phyloP scores from a whole-genome alignment of 805 yeast genomes.

The Kazachstania taianensis region DNA sequence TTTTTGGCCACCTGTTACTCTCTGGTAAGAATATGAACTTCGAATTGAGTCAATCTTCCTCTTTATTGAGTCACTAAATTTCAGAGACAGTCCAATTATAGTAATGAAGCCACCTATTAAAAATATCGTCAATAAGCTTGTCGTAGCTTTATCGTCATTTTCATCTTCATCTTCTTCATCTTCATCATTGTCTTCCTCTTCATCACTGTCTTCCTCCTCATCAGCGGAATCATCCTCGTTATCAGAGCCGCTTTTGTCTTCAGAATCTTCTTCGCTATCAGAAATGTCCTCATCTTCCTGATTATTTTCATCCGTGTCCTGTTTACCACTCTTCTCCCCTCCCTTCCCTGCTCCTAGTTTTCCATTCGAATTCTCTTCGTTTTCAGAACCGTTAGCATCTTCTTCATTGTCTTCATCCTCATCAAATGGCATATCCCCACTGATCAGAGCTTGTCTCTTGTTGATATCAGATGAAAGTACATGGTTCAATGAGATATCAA shows the following conservation, averaged over 20 bases:
- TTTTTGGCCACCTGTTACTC: too few relatives aligned
- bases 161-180: neutral
- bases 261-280: slow-evolving; percentile 31
- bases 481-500: slow-evolving; percentile 43
- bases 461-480: slow-evolving; percentile 45
- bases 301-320: slow-evolving; percentile 37
- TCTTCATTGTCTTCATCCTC: slow-evolving; percentile 41
- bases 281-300: slow-evolving; percentile 45
- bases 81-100: too few relatives aligned
- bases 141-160: too few relatives aligned
- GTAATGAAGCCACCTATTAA: neutral
- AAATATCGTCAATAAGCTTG: too few relatives aligned
- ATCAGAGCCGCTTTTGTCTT: slow-evolving; percentile 8
- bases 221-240: slow-evolving; percentile 6
- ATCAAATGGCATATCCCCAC: slow-evolving; percentile 30
- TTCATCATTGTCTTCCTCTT: slow-evolving; percentile 2
- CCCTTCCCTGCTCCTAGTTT: too few relatives aligned
- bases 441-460: slow-evolving; percentile 37
- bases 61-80: too few relatives aligned
- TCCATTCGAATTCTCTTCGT: slow-evolving; percentile 8
- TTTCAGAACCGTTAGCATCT: slow-evolving; percentile 34
- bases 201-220: slow-evolving; percentile 5
- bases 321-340: slow-evolving; percentile 16
- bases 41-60: too few relatives aligned
- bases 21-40: too few relatives aligned